These are phyloP conservation scores for Xylaria cubensis DNA, from an alignment of 495 filamentous ascomycete species.

Conservation along the genomic window DNA sequence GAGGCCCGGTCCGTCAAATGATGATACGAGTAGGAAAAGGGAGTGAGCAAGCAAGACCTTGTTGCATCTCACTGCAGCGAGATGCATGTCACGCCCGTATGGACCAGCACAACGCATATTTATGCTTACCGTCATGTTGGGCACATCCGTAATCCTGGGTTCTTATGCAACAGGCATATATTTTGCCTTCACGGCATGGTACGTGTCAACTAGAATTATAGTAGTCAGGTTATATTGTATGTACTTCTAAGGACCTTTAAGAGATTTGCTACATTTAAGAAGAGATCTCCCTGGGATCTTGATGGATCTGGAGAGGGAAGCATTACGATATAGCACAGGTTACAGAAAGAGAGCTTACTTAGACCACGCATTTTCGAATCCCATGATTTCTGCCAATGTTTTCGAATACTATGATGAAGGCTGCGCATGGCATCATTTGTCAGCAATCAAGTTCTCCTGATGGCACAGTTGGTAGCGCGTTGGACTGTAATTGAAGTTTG, in stretches of 20 bases:
- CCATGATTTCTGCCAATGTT: neutral
- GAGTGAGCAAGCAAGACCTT: too few relatives aligned
- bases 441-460: neutral
- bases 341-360: neutral
- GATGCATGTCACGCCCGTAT: neutral
- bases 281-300: neutral
- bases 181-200: neutral
- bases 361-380: neutral
- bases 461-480: constrained; percentile 21
- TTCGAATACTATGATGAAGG: neutral
- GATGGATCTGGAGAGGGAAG: neutral
- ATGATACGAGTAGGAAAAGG: too few relatives aligned
- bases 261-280: neutral
- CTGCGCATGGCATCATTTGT: neutral
- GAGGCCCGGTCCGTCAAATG: too few relatives aligned
- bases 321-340: neutral
- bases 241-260: neutral
- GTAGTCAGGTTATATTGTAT: neutral
- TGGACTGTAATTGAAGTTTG: constrained; percentile 13
- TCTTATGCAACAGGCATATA: neutral
- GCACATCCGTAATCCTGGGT: too few relatives aligned
- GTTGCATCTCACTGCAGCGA: too few relatives aligned
- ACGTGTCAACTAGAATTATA: neutral
- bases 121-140: neutral
- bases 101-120: neutral